Conservation (phyloP, 2,329 filamentous ascomycete genomes). For the Penicillium verrucosum region DNA sequence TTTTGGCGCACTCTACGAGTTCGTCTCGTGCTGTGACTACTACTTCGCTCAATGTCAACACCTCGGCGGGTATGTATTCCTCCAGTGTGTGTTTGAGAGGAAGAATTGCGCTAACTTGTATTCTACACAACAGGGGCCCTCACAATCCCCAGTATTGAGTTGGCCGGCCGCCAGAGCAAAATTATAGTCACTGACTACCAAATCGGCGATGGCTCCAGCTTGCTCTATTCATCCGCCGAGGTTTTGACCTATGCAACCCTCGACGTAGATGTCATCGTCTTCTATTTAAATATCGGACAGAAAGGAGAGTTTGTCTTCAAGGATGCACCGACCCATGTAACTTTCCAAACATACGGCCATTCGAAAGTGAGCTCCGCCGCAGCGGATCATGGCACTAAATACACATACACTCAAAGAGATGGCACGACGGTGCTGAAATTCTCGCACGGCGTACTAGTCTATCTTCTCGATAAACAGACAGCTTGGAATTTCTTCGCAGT, state of each 20-base stretch:
- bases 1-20: constrained; percentile 48
- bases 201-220: constrained; percentile 43
- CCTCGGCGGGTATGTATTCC: constrained; percentile 44
- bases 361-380: constrained; percentile 34
- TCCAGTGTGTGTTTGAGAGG: neutral
- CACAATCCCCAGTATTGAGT: constrained; percentile 44
- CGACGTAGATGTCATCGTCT: constrained; percentile 45
- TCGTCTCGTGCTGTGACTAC: constrained; percentile 45
- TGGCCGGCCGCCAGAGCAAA: constrained; percentile 53
- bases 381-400: constrained; percentile 31
- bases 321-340: constrained; percentile 30
- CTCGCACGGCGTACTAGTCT: constrained; percentile 50
- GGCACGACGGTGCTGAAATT: constrained; percentile 50
- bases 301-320: constrained; percentile 52
- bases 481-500: constrained; percentile 59
- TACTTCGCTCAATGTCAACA: constrained; percentile 50
- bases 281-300: constrained; percentile 52
- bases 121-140: constrained; percentile 15
- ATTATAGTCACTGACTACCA: constrained; percentile 55
- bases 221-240: constrained; percentile 54
- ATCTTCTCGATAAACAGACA: constrained; percentile 52
- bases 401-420: constrained; percentile 49
- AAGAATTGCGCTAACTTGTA: constrained; percentile 14
- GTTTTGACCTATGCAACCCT: constrained; percentile 46
- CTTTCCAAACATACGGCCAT: constrained; percentile 43